A percentile compares a stretch with the other conserved stretches of the same genome.
Conservation (phyloP, 306 rosid species). For the Gastrolobium bilobum region DNA sequence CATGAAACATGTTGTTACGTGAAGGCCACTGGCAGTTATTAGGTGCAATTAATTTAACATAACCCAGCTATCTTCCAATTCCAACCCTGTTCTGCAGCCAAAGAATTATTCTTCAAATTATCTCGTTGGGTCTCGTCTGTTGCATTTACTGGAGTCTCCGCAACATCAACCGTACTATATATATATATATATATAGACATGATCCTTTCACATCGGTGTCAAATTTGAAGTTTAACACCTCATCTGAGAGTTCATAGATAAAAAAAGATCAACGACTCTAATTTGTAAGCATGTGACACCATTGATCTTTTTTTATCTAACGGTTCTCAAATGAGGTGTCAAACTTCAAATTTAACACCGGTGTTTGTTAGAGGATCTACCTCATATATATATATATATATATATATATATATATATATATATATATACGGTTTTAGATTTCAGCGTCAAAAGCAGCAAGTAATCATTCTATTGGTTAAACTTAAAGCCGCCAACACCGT, state of each 20-base stretch:
- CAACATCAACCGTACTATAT: not conserved
- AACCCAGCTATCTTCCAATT: constrained; percentile 33
- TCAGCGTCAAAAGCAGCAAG: not conserved
- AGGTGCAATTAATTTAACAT: constrained; percentile 34
- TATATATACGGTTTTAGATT: not conserved
- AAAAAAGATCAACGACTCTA: no score
- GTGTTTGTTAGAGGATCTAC: no score
- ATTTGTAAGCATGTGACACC: no score
- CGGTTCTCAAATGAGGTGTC: no score
- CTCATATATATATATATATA: no score
- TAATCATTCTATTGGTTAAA: constrained; percentile 6
- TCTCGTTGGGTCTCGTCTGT: not conserved
- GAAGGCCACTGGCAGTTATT: not conserved
- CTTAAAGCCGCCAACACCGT: constrained; percentile 44
- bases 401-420: no score
- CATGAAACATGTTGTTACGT: not conserved
- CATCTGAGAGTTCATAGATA: no score
- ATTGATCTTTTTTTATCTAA: no score
- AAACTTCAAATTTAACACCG: no score
- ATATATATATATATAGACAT: no score
- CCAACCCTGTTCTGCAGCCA: not conserved
- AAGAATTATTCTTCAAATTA: not conserved
- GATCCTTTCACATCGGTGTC: no score
- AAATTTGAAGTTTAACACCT: no score
- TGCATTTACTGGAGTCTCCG: constrained; percentile 48